phyloP scores from a whole-genome alignment of 108 stramenopile genomes.

The Fragilaria radians region DNA sequence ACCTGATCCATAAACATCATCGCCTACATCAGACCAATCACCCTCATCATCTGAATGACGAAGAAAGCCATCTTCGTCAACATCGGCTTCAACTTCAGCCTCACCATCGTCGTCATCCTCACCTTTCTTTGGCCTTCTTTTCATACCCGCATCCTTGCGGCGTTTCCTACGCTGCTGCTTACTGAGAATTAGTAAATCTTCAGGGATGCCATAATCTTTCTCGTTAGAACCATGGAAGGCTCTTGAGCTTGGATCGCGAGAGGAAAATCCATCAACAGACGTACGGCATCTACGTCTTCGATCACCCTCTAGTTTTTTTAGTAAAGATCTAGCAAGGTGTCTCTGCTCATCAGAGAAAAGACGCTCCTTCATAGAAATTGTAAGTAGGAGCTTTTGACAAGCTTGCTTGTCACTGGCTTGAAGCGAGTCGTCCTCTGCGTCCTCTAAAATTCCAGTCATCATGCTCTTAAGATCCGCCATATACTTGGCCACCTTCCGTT shows the following conservation, averaged over 20 bases:
- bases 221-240: conserved; percentile 16
- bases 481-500: conserved; percentile 76
- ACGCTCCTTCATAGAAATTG: conserved; percentile 68
- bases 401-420: conserved; percentile 51
- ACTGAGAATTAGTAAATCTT: conserved; percentile 66
- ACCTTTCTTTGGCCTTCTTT: neutral
- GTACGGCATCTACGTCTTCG: conserved; percentile 70
- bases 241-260: conserved; percentile 2
- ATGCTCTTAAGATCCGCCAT: conserved; percentile 76
- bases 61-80: conserved; percentile 65
- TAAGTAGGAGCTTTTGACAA: conserved; percentile 72
- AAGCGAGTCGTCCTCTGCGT: conserved; percentile 60
- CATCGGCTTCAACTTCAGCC: no score
- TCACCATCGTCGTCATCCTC: conserved; percentile 23
- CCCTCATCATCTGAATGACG: conserved; percentile 74
- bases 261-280: conserved; percentile 22
- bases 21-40: conserved; percentile 77
- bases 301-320: conserved; percentile 74
- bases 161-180: conserved; percentile 27
- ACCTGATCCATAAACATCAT: conserved; percentile 36
- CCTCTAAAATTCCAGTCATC: conserved; percentile 82
- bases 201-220: conserved; percentile 34
- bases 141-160: neutral
- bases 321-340: conserved; percentile 40
- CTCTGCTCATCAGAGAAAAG: conserved; percentile 76